Percentiles rank a stretch among this genome's conserved stretches.
phyloP scores from a whole-genome alignment of 1,139 yeast species.

The Fermentozyma sake region DNA sequence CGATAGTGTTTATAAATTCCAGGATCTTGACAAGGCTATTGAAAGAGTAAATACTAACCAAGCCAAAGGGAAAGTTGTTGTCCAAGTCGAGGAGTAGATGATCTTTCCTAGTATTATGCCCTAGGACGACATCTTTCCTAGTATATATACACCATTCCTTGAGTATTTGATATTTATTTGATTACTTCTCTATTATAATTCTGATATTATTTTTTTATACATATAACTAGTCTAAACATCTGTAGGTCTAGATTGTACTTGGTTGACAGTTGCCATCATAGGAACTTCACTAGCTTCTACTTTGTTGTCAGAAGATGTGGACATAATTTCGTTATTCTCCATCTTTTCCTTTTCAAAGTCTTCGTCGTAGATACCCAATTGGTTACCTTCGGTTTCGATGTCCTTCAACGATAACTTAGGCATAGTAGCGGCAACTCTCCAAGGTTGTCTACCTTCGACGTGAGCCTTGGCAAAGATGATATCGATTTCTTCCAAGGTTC shows the following conservation, averaged over 20 bases:
- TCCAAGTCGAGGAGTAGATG: too few species aligned
- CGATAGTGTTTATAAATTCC: slow-evolving; percentile 50
- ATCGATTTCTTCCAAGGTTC: slow-evolving; percentile 46
- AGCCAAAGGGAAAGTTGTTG: slow-evolving; percentile 62
- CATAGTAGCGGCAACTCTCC: slow-evolving; percentile 48
- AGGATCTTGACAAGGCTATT: slow-evolving; percentile 46
- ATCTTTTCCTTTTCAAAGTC: slow-evolving; percentile 35
- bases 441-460: slow-evolving; percentile 42
- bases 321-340: slow-evolving; percentile 29
- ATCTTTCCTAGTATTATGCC: too few species aligned
- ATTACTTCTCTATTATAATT: too few species aligned
- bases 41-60: slow-evolving; percentile 41
- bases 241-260: slow-evolving; percentile 8
- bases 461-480: slow-evolving; percentile 45
- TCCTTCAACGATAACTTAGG: slow-evolving; percentile 43
- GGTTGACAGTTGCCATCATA: too few species aligned
- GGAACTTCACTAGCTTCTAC: slow-evolving; percentile 5
- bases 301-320: slow-evolving; percentile 16
- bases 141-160: too few species aligned
- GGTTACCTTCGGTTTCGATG: slow-evolving; percentile 45
- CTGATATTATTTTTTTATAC: too few species aligned
- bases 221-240: slow-evolving; percentile 6
- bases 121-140: too few species aligned
- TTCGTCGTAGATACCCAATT: slow-evolving; percentile 42
- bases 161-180: too few species aligned